Base-by-base conservation (phyloP, 2,329 filamentous ascomycete species). In the Aspergillus eucalypticola region DNA sequence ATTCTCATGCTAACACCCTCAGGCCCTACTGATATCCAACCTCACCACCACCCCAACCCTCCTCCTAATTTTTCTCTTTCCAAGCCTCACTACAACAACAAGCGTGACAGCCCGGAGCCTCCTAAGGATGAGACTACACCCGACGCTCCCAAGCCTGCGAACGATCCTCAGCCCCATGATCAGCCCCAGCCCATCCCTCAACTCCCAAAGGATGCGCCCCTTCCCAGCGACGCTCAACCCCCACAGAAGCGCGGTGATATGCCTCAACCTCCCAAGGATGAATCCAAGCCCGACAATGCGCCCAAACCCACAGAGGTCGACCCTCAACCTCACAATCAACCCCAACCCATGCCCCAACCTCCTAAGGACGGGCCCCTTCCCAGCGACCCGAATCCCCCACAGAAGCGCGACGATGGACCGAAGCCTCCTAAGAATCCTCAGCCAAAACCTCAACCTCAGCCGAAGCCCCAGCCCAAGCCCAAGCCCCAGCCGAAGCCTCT, bases 11-110 rank as follows among this genome's bases (percentile, higher is more conserved):
- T 50, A 10, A 50, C 46, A 13, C 27, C 7, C 10, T 11, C 8
- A 50, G 46, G 46, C 11, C 54, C 54, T 19, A 19, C 19, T 7
- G 54, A 44, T 38, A 54, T 60, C 32, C 29, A 57, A 21, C 21
- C 23, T 10, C 15, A 13, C 15, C 19, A 19, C 1, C 39, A 17
- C 5, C 46, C 46, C 3, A 8, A 23, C 3, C 44, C 39, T 50
- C 54, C 54, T 39, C 35, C 44, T 10, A 15, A 44, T 13, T 13
- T 23, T 13, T 17, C 25, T 44, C 44, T 27, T 39, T 23, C 44
- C 6, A 57, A 42, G 15, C 32, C 21, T 8, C 17, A 50, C 25
- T 23, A 57, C 23, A 17, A 23, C 46, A 56, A 56, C 8, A 53
- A 52, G 29, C 49, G 25, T 19, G 49, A 38, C 10, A 29, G 13